Conservation (phyloP, 371 early-diverging fungal genomes). For the Mortierella sp. region DNA sequence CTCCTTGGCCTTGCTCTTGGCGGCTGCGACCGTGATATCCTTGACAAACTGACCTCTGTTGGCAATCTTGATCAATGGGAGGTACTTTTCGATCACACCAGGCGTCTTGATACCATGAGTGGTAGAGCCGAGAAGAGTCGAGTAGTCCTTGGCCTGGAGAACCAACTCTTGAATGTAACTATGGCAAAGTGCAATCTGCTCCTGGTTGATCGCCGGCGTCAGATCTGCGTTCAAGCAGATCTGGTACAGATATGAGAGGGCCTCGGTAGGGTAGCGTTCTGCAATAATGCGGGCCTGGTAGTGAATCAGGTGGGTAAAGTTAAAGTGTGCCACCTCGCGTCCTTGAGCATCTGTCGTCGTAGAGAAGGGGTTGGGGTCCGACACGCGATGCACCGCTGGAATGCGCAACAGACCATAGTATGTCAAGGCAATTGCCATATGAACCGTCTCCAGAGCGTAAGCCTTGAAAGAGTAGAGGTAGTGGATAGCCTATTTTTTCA, state of each 20-base stretch:
- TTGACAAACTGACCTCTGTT: conserved; percentile 70
- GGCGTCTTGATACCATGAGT: conserved; percentile 62
- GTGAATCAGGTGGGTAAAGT: conserved; percentile 74
- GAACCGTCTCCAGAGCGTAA: conserved; percentile 87
- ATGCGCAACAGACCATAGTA: conserved; percentile 84
- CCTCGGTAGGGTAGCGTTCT: conserved; percentile 66
- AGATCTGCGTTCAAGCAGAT: conserved; percentile 68
- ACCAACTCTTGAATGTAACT: conserved; percentile 62
- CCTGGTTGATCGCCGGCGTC: conserved; percentile 52
- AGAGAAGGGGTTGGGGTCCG: conserved; percentile 53
- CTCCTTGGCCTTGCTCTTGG: conserved; percentile 74
- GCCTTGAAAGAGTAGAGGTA: conserved; percentile 73
- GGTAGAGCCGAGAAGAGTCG: conserved; percentile 67
- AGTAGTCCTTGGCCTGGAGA: conserved; percentile 67
- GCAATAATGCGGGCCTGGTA: conserved; percentile 68
- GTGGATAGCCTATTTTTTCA: conserved; percentile 74
- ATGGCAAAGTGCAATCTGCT: conserved; percentile 60
- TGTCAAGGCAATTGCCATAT: conserved; percentile 88
- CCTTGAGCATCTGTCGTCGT: conserved; percentile 35
- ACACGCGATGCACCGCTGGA: conserved; percentile 63
- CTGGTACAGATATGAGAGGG: conserved; percentile 76
- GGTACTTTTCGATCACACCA: conserved; percentile 76
- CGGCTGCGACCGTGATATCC: conserved; percentile 74
- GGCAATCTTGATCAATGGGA: conserved; percentile 69
- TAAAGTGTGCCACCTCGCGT: conserved; percentile 62